Evolutionary conservation across 1,284 basidiomycete species (phyloP), one percentile per base, ranked within the genome.

Genomic region (Cutaneotrichosporon sp.): DNA sequence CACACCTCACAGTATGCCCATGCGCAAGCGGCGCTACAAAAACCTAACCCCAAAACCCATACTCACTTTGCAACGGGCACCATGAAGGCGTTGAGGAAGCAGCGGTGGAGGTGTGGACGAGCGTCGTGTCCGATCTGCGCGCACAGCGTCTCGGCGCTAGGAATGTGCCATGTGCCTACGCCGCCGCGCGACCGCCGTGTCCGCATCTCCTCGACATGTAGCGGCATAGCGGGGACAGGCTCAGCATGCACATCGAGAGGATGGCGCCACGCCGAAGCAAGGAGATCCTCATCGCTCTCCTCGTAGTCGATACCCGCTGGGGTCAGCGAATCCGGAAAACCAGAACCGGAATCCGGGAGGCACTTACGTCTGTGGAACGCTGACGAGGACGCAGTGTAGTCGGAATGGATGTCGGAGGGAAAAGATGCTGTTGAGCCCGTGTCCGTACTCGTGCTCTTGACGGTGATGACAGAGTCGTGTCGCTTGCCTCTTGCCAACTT

Each of bases 41-140:
- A n/a, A n/a, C 22, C 22, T 4, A 51, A 5, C 21, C 11, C 21
- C 49, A 50, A 50, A 10, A 50, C 49, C 30, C 49, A 56, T 21
- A 56, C 55, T 56, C 55, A 56, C 55, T 21, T 21, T 22, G 38
- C 55, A 26, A 56, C 55, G 21, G 55, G 55, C 7, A 56, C 55
- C 55, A 56, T 26, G 55, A 56, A 56, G 5, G 55, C 55, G 55
- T 56, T 56, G 55, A 40, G 36, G 36, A 56, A 42, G 55, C 55
- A 56, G 22, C 55, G 55, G 34, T 56, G 55, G 22, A 56, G 38
- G 13, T 22, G 36, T 5, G 55, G 55, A 4, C 22, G 38, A 4
- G 55, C 55, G 21, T 58, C 40, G 16, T 58, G 56, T 7, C 56
- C 56, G 42, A 58, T 58, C 18, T 58, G 56, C 21, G 56, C 56